These are phyloP conservation scores for Corynascus novoguineensis DNA, from an alignment of 495 filamentous ascomycete genomes.

Conservation along the genomic window DNA sequence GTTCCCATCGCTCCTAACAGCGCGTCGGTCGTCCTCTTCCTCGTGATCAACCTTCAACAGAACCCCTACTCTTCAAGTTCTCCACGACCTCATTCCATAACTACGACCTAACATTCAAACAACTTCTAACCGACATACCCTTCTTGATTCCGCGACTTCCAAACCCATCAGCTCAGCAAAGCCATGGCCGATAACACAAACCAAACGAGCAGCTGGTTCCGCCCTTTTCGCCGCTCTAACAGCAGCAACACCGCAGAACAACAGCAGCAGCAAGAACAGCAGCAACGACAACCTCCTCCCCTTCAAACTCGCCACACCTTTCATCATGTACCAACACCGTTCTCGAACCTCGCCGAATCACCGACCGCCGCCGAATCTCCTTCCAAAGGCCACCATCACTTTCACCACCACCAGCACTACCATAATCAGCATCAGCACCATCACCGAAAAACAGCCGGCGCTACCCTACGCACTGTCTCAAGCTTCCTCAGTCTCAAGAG, in stretches of 20 bases:
- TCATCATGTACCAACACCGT: not conserved
- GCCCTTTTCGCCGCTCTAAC: constrained; percentile 5
- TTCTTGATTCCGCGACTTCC: not conserved
- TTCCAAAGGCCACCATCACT: not conserved
- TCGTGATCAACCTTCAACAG: too few species aligned
- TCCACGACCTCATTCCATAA: not conserved
- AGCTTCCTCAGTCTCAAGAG: constrained; percentile 7
- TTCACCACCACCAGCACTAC: not conserved
- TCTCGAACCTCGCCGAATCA: not conserved
- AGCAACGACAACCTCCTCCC: not conserved
- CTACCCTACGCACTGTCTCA: constrained; percentile 1
- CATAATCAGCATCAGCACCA: not conserved
- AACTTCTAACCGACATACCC: not conserved
- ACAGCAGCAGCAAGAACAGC: not conserved
- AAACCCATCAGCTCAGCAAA: not conserved
- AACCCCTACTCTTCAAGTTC: too few species aligned
- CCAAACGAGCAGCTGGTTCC: constrained; percentile 5
- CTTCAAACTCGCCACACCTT: not conserved
- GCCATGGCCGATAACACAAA: constrained; percentile 8
- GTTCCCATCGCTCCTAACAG: too few species aligned
- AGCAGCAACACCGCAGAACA: not conserved
- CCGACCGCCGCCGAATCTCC: not conserved
- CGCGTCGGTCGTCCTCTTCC: too few species aligned
- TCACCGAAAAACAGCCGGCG: constrained; percentile 7
- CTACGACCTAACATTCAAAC: too few species aligned